A percentile compares a stretch with the other conserved stretches of the same genome.
phyloP scores from a whole-genome alignment of 352 stramenopile genomes.

The Pythium dissimile region DNA sequence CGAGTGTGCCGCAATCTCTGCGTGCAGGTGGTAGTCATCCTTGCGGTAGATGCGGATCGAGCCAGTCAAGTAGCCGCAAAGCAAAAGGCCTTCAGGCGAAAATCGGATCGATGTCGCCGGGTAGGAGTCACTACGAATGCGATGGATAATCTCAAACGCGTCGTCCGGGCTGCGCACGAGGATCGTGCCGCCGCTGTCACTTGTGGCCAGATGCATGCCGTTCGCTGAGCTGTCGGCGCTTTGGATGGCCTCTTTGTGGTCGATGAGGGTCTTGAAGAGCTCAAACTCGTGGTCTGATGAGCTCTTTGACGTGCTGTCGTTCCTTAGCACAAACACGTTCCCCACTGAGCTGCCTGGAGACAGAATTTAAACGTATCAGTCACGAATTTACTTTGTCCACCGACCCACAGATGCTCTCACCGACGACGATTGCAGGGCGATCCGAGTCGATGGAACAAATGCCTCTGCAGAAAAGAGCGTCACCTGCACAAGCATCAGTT shows the following conservation, averaged over 20 bases:
- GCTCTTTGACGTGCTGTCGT: constrained; percentile 47
- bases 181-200: constrained; percentile 56
- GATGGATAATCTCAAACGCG: constrained; percentile 60
- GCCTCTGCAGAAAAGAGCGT: constrained; percentile 52
- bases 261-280: constrained; percentile 50
- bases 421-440: constrained; percentile 41
- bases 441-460: constrained; percentile 57
- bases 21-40: constrained; percentile 43
- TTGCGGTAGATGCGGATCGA: constrained; percentile 53
- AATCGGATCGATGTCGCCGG: constrained; percentile 53
- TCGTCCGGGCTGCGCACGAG: constrained; percentile 49
- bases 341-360: constrained; percentile 47
- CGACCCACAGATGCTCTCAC: constrained; percentile 14
- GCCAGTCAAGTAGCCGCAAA: constrained; percentile 59
- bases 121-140: constrained; percentile 42
- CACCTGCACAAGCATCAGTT: constrained; percentile 20
- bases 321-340: constrained; percentile 54
- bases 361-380: neutral
- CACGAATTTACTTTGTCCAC: neutral
- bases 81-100: constrained; percentile 46
- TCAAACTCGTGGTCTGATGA: constrained; percentile 48
- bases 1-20: constrained; percentile 67
- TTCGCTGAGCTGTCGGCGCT: constrained; percentile 47
- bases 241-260: constrained; percentile 53
- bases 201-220: constrained; percentile 43